A percentile compares a stretch with the other conserved stretches of the same genome.
Evolutionary conservation across 176 grass and related monocot species (phyloP).

Genomic region (barley (Hordeum vulgare)): MorexV3_pseudomolecules_assembly NC_058519.1:16021381-16021880

Average conservation of each 20-base stretch:
- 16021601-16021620: background rate
- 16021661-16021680: background rate
- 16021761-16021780: background rate
- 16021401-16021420: background rate
- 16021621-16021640: background rate
- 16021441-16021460: background rate
- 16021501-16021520: background rate
- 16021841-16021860: constrained; percentile 23
- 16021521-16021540: background rate
- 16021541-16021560: background rate
- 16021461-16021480: background rate
- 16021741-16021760: background rate
- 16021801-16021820: background rate
- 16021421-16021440: background rate
- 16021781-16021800: background rate
- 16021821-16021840: background rate
- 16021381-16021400: background rate
- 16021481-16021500: background rate
- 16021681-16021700: too few species aligned
- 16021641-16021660: background rate
- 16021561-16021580: background rate
- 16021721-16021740: background rate
- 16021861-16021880: constrained; percentile 15
- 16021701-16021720: background rate
- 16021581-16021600: background rate